A percentile compares a stretch with the other conserved stretches of the same genome.
Evolutionary conservation across 208 protist species (phyloP).

Genomic region (Ichthyophonus hoferi): DNA sequence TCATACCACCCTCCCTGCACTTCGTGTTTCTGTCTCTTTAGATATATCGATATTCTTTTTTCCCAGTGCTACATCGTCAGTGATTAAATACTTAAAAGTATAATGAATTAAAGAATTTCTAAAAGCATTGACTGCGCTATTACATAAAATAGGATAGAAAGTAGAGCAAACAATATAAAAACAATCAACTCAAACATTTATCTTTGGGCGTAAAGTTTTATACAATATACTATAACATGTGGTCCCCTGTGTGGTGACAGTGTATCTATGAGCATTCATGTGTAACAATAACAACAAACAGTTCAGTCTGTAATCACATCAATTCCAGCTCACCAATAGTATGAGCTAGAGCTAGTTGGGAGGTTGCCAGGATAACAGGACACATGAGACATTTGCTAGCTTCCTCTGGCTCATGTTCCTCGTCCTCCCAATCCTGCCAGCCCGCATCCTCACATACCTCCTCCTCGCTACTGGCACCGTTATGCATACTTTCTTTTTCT

Average conservation of each 20-base stretch:
- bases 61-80: too few species aligned
- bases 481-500: too few species aligned
- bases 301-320: neutral
- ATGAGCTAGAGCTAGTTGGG: neutral
- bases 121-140: too few species aligned
- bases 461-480: neutral
- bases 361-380: neutral
- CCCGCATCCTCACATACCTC: neutral
- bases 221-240: neutral
- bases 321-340: neutral
- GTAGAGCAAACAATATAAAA: neutral
- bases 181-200: neutral
- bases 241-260: too few species aligned
- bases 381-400: neutral
- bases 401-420: neutral
- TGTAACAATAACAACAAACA: neutral
- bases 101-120: too few species aligned
- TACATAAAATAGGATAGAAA: too few species aligned
- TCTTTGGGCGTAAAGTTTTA: too few species aligned
- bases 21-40: too few species aligned
- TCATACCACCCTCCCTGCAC: too few species aligned
- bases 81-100: too few species aligned
- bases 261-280: neutral
- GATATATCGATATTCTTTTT: too few species aligned
- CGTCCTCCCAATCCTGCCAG: neutral